Evolutionary conservation across 306 rosid species (phyloP), one percentile per base, ranked within the genome.

Genomic region (cucumber (Cucumis sativus)): DNA sequence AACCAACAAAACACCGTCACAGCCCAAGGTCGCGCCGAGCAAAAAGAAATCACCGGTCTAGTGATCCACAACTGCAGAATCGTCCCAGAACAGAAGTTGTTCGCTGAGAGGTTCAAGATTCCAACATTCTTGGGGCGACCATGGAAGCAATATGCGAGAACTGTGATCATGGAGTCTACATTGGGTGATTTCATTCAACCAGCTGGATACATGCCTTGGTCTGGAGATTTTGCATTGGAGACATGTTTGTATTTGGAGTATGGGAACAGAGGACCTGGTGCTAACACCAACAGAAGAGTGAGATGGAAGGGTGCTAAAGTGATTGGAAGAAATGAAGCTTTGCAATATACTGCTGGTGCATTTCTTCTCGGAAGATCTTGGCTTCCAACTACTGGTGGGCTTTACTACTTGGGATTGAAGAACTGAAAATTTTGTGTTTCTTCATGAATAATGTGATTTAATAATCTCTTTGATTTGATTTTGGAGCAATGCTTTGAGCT

Each of bases 1-100:
- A 40, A 55, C 14, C 97, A 92, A 23, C 2, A 72, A 14, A 89
- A 89, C 79, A 85, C 87, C 0, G 79, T 90, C 10, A 89, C 96
- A 0, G 93, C 97, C 0, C 91, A 88, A 0, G 96, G 92, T 0
- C 81, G 90, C 12, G 0, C 1, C 0, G 2, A 11, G 6, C 17
- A 6, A 60, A 79, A 40, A 10, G 65, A 84, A 58, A 7, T 33
- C 1, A 75, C 89, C 0, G 97, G 85, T 0, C 80, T 88, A 2
- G 91, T 92, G 4, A 64, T 92, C 82, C 97, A 92, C 10, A 88
- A 85, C 41, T 88, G 89, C 69, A 30, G 76, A 7, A 92, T 92
- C 3, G 82, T 85, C 1, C 84, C 96, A 0, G 96, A 90, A 43
- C 14, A 1, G 10, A 78, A 57, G n/a, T 78, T 90, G 0, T 35